Conservation (phyloP, 2,329 filamentous ascomycete species). For the Claviceps lovelessii region DNA sequence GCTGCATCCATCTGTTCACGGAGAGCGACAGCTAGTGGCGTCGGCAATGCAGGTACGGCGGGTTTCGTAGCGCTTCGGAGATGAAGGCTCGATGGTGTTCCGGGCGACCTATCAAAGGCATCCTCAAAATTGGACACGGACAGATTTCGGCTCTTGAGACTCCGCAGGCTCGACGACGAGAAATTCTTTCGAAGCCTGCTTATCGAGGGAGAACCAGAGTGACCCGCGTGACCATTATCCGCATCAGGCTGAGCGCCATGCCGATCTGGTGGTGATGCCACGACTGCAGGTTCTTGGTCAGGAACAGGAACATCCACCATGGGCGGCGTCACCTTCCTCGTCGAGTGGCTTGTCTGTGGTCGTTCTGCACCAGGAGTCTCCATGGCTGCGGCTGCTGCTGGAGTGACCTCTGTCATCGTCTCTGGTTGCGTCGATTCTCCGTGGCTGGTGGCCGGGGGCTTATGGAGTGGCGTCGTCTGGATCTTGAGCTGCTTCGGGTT, state of each 20-base stretch:
- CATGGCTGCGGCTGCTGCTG: constrained; percentile 1
- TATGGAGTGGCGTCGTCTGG: constrained; percentile 44
- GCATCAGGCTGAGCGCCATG: constrained; percentile 19
- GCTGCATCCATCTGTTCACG: constrained; percentile 41
- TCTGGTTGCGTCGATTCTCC: constrained; percentile 1
- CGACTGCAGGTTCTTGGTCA: constrained; percentile 6
- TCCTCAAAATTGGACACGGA: constrained; percentile 50
- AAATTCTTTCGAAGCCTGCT: constrained; percentile 47
- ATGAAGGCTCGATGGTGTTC: constrained; percentile 57
- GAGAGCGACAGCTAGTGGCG: constrained; percentile 50
- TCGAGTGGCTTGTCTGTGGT: constrained; percentile 2
- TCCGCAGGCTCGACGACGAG: constrained; percentile 55
- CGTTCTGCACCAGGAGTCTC: no score
- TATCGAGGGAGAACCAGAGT: constrained; percentile 39
- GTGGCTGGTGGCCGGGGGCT: constrained; percentile 8
- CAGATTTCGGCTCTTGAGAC: constrained; percentile 60
- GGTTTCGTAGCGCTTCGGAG: constrained; percentile 41
- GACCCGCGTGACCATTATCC: constrained; percentile 24
- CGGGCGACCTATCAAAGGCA: constrained; percentile 52
- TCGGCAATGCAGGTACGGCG: constrained; percentile 47
- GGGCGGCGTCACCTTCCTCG: constrained; percentile 1
- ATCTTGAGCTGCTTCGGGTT: constrained; percentile 78
- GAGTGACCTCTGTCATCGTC: constrained; percentile 5
- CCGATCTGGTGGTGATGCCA: constrained; percentile 20
- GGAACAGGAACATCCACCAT: constrained; percentile 3